Evolutionary conservation across 768 basidiomycete genomes (phyloP), one percentile per base, ranked within the genome.

Genomic region (Lentinus brumalis): DNA sequence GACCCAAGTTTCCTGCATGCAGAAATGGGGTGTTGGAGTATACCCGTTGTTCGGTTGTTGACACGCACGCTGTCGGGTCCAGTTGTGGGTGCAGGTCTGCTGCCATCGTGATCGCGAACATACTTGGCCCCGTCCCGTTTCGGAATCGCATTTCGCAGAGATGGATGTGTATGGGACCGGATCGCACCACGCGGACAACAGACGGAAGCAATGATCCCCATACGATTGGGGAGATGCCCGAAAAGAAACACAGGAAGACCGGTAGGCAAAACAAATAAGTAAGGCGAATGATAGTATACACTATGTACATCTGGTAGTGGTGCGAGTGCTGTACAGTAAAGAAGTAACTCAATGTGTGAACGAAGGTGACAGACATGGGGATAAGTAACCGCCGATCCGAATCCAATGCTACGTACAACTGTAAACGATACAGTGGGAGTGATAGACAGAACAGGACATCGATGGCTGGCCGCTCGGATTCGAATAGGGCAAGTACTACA

Each of bases 401-500:
- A 50, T 35, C 41, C 26, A 50, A 46, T 61, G 56, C 60, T 61
- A 61, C 56, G 60, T 61, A 61, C 60, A 61, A 41, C 54, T 45
- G 32, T 50, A 56, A 40, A 45, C 51, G 50, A 61, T 61, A 61
- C 60, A 61, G 54, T 50, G 60, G 60, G 26, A 12, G 38, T 5
- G 42, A 15, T 18, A 18, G 44, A 32, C 30, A 42, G 41, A n/a
- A 45, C 57, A 40, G 52, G 35, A 11, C 21, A 26, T 11, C 6
- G 35, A 35, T 11, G 6, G 35, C 35, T 35, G 35, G 26, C 49
- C 41, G 47, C 18, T 39, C 53, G 53, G 3, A 35, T 6, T 35
- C 16, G 51, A 42, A 63, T 52, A 59, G 49, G 62, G 58, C 58
- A 59, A 59, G 57, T 63, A 63, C 53, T 59, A 63, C 18, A 35